These are phyloP conservation scores for Nicotiana noctiflora DNA, from an alignment of 257 asterid species.

Conservation along the genomic window DNA sequence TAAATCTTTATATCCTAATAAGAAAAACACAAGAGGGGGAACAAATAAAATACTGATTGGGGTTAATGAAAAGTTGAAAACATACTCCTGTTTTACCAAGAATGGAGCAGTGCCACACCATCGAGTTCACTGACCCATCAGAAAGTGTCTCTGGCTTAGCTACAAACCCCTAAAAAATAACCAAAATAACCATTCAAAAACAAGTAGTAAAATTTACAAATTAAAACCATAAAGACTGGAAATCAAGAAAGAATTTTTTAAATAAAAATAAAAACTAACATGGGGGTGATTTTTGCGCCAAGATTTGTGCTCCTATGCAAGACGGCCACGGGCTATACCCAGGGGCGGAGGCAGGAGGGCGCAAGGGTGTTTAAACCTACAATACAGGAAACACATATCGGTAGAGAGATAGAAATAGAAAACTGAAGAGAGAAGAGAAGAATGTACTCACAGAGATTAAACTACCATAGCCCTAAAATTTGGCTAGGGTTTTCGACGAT, in stretches of 20 bases:
- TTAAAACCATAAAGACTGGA: not conserved
- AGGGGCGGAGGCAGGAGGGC: too few relatives aligned
- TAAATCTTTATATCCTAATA: not conserved
- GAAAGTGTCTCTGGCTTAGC: constrained; percentile 26
- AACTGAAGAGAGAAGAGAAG: too few relatives aligned
- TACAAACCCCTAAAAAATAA: constrained; percentile 23
- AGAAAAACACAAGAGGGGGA: not conserved
- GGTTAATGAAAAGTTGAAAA: not conserved
- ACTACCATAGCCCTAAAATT: too few relatives aligned
- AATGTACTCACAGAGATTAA: too few relatives aligned
- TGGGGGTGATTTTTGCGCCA: constrained; percentile 56
- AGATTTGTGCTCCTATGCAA: constrained; percentile 45
- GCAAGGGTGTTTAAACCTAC: too few relatives aligned
- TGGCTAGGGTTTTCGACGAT: too few relatives aligned
- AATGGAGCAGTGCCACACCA: constrained; percentile 29
- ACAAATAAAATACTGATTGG: not conserved
- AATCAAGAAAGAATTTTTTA: not conserved
- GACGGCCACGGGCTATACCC: constrained; percentile 49
- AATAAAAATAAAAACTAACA: constrained; percentile 8
- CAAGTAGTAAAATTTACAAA: not conserved
- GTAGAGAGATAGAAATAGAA: too few relatives aligned
- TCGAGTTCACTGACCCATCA: constrained; percentile 19
- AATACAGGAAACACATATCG: too few relatives aligned
- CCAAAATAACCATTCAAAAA: not conserved
- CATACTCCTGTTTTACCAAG: constrained; percentile 32